Percentiles rank a stretch among this genome's conserved stretches.
Evolutionary conservation across 768 basidiomycete species (phyloP).

Genomic region (Amyloporia xantha): DNA sequence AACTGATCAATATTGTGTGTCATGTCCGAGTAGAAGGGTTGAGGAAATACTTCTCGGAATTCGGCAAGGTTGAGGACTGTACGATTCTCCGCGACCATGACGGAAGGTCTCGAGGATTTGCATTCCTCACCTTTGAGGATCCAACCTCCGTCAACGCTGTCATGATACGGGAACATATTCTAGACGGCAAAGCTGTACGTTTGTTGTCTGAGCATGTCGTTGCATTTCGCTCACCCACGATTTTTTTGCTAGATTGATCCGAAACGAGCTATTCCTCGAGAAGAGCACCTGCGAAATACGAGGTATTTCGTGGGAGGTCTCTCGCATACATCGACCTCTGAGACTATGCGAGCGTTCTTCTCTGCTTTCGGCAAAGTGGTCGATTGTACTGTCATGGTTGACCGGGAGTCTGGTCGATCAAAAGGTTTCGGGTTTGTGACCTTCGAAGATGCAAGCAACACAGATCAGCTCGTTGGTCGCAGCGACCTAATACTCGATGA

Average conservation of each 20-base stretch:
- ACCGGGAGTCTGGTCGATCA: constrained; percentile 85
- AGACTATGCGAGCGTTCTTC: constrained; percentile 88
- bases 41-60: constrained; percentile 85
- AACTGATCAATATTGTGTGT: constrained; percentile 8
- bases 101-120: constrained; percentile 92
- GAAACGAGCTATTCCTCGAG: constrained; percentile 92
- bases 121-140: constrained; percentile 92
- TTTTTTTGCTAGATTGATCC: constrained; percentile 75
- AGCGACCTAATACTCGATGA: constrained; percentile 87
- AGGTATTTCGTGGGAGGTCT: constrained; percentile 95
- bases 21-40: constrained; percentile 46
- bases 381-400: constrained; percentile 97
- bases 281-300: constrained; percentile 86
- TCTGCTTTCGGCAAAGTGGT: constrained; percentile 90
- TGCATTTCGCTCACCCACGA: background rate
- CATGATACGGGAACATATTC: constrained; percentile 85
- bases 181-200: constrained; percentile 90
- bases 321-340: constrained; percentile 83
- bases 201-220: background rate
- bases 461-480: constrained; percentile 70
- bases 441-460: constrained; percentile 82
- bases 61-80: constrained; percentile 92
- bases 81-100: constrained; percentile 97
- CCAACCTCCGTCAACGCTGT: constrained; percentile 88
- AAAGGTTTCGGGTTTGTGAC: constrained; percentile 98